Percentiles rank a stretch among this genome's conserved stretches.
Evolutionary conservation across 176 grass and related monocot species (phyloP).

Genomic region (Eragrostis nindensis): DNA sequence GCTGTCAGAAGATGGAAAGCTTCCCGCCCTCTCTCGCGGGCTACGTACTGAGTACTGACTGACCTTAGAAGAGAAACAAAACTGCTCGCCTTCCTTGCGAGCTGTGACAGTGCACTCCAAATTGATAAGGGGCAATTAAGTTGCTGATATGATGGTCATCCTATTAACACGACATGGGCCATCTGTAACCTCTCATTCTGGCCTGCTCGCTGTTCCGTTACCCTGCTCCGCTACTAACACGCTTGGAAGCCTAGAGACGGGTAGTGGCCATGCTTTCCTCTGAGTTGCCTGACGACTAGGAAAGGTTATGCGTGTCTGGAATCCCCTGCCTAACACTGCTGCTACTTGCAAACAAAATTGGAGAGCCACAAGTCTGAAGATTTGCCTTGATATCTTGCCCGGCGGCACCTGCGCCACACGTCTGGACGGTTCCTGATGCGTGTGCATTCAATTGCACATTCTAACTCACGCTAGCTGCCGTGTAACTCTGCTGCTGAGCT

Average conservation of each 20-base stretch:
- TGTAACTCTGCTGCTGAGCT: background rate
- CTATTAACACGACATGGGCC: slow-evolving; percentile 9
- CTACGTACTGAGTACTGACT: background rate
- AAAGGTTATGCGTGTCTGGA: slow-evolving; percentile 24
- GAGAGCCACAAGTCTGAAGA: slow-evolving; percentile 33
- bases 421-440: slow-evolving; percentile 6
- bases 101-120: background rate
- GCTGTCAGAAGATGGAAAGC: background rate
- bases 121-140: background rate
- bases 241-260: background rate
- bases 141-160: slow-evolving; percentile 6
- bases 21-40: slow-evolving; percentile 5
- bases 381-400: slow-evolving; percentile 18
- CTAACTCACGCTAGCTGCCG: slow-evolving; percentile 16
- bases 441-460: slow-evolving; percentile 30
- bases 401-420: slow-evolving; percentile 12
- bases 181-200: background rate
- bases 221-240: background rate
- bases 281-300: slow-evolving; percentile 43
- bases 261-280: slow-evolving; percentile 10
- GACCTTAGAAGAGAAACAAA: background rate
- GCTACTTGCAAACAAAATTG: background rate
- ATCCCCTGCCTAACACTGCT: slow-evolving; percentile 36
- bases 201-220: slow-evolving; percentile 16
- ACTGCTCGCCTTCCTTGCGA: background rate